Base-by-base conservation (phyloP, 2,329 filamentous ascomycete species). In the Xylariaceae sp. region DNA sequence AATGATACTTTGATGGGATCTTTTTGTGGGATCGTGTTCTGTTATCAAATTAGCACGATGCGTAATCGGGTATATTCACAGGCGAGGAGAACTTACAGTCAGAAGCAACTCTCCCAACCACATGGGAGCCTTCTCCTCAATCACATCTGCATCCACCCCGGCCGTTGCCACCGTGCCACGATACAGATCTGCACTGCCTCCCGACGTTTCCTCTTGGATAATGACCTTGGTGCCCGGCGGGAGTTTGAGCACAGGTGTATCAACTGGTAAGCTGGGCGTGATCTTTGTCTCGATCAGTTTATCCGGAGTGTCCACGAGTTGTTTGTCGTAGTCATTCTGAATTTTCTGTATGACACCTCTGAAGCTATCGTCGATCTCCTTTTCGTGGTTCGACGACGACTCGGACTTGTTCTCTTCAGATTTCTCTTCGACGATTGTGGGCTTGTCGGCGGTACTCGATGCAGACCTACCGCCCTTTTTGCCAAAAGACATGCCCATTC, bases 1-100 rank as follows among this genome's bases (percentile, higher is more conserved):
- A 99, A 99, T 3, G 90, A 92, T n/a, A 97, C 86, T 77, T 99
- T 99, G 61, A 93, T 83, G 1, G 92, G 86, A n/a, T 97, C 94
- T 74, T 97, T 97, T 53, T 79, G 73, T 0, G 91, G 90, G 9
- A 90, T 83, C 66, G 83, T 80, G 67, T 97, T 97, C 76, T 90
- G 17, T 18, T 28, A 11, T 7, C 33, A 67, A 45, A 3, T 43
- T 42, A 42, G 49, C 53, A 42, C 61, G 53, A 51, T 42, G 49
- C 53, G 18, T 18, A 40, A 36, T 6, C 11, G 41, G n/a, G 14
- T 39, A 33, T 17, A 16, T 39, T 22, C 6, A 19, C 4, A 48
- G 4, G 40, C 31, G n/a, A 34, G 5, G 16, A 36, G 50, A 34
- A 61, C 73, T 61, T 73, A 87, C 84, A 63, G 79, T 77, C 43